These are phyloP conservation scores for Ustilago trichophora DNA, from an alignment of 1,284 basidiomycete genomes.

Conservation along the genomic window DNA sequence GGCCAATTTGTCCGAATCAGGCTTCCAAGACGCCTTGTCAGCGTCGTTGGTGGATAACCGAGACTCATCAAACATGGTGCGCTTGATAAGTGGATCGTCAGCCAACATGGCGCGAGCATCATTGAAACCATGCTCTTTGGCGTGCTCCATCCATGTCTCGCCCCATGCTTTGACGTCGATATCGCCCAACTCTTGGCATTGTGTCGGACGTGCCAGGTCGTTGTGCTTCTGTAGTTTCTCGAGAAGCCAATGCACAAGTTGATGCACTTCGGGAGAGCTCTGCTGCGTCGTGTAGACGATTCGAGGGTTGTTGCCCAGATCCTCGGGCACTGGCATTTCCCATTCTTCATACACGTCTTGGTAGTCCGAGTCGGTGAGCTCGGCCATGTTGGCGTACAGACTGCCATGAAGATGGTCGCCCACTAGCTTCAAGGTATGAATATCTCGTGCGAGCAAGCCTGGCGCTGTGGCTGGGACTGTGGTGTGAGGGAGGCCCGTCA, in stretches of 20 bases:
- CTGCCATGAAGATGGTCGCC: not conserved
- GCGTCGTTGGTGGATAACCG: constrained; percentile 1
- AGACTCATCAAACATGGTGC: constrained; percentile 33
- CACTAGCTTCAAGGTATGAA: constrained; percentile 2
- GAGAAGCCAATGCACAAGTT: constrained; percentile 6
- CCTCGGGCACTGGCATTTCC: not conserved
- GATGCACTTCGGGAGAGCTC: constrained; percentile 17
- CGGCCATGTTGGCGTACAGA: too few relatives aligned
- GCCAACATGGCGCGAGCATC: constrained; percentile 29
- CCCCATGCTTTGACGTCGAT: constrained; percentile 17
- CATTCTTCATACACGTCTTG: not conserved
- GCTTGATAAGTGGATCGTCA: constrained; percentile 33
- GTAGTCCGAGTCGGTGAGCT: not conserved
- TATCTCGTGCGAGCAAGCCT: constrained; percentile 15
- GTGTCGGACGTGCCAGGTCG: not conserved
- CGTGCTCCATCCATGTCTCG: constrained; percentile 18
- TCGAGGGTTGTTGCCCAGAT: constrained; percentile 7
- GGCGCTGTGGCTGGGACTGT: constrained; percentile 31
- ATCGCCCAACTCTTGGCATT: constrained; percentile 2
- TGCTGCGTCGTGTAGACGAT: constrained; percentile 22
- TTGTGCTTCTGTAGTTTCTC: not conserved
- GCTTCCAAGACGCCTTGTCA: constrained; percentile 6
- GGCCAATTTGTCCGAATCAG: not conserved
- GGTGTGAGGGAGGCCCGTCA: constrained; percentile 41
- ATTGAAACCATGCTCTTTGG: constrained; percentile 29